phyloP scores from a whole-genome alignment of 2,329 filamentous ascomycete genomes.

The Sclerotinia spermophila region DNA sequence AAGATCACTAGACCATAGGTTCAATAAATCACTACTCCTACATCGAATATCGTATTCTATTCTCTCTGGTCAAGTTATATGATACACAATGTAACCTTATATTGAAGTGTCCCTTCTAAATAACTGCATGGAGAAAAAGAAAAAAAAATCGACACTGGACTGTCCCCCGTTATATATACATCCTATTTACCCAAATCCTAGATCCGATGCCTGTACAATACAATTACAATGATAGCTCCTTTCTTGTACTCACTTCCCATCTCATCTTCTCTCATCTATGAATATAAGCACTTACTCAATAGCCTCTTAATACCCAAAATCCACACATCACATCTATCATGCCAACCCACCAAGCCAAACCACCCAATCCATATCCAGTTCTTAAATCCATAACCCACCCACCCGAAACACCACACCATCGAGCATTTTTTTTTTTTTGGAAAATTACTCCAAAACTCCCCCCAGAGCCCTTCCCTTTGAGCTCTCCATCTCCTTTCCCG shows the following conservation, averaged over 20 bases:
- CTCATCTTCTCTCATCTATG: neutral
- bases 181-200: neutral
- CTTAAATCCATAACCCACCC: neutral
- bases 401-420: constrained; percentile 14
- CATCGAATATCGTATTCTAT: neutral
- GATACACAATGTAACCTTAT: neutral
- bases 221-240: neutral
- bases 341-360: neutral
- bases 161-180: neutral
- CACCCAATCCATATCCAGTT: neutral
- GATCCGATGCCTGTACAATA: neutral
- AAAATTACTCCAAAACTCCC: neutral
- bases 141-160: neutral
- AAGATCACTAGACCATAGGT: neutral
- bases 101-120: neutral
- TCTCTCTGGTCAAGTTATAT: neutral
- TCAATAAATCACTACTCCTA: neutral
- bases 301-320: neutral
- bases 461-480: neutral
- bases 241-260: neutral
- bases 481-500: neutral
- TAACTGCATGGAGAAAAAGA: neutral
- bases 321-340: too few species aligned
- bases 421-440: neutral
- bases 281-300: neutral